Conservation (phyloP, 2,329 filamentous ascomycete species). For the Cercospora sp. region DNA sequence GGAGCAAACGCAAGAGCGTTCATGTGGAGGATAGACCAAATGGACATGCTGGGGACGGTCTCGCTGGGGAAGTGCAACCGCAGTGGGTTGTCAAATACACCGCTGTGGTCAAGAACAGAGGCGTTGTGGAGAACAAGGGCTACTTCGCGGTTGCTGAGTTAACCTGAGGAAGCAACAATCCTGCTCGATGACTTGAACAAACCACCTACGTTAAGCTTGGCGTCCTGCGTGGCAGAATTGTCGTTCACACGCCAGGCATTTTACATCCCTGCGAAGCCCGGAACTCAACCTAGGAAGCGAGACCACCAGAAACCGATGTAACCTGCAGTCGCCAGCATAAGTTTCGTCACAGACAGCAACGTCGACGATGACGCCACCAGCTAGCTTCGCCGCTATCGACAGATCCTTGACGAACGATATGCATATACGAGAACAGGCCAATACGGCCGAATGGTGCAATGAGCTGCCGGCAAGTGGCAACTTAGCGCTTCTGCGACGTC, state of each 20-base stretch:
- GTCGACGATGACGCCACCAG: not conserved
- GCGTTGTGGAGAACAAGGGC: constrained; percentile 97
- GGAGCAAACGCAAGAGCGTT: constrained; percentile 45
- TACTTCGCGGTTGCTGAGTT: constrained; percentile 83
- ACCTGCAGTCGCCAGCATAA: not conserved
- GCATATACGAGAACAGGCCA: not conserved
- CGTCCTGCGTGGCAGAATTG: not conserved
- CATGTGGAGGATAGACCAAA: constrained; percentile 43
- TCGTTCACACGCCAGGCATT: not conserved
- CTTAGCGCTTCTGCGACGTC: not conserved
- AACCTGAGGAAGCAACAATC: not conserved
- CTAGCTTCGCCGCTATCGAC: not conserved
- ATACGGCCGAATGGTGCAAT: not conserved
- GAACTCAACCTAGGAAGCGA: not conserved
- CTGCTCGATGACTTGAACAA: not conserved
- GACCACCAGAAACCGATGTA: not conserved
- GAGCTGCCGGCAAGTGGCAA: not conserved
- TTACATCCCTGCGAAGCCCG: not conserved
- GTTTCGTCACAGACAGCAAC: not conserved
- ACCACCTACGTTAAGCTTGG: not conserved
- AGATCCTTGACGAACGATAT: not conserved
- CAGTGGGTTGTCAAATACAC: constrained; percentile 98
- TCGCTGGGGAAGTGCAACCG: constrained; percentile 76
- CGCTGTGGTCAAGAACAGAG: constrained; percentile 87
- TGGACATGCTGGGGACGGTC: constrained; percentile 63